Base-by-base conservation (phyloP, 2,329 filamentous ascomycete genomes). In the Sphaerulina vaccinii region DNA sequence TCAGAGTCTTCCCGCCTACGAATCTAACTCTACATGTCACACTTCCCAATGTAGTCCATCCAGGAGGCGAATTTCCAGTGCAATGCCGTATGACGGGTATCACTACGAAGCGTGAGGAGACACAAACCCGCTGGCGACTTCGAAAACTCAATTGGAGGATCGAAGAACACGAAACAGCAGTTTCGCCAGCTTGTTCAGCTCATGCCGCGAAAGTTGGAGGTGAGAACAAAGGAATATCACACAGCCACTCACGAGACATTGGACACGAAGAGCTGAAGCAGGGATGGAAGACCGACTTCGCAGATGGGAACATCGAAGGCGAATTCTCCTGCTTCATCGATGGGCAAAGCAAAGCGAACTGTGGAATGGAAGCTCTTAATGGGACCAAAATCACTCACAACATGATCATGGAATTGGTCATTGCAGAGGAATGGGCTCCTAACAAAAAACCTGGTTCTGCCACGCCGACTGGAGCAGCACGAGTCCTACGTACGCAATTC, bases 1-100 rank as follows among this genome's bases (percentile, higher is more conserved):
- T 96, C 57, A 89, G 92, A 65, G 88, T 97, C 66, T 99, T 99
- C 73, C 93, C 92, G 41, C 92, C 93, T 0, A 99, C 93, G 61
- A 93, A 95, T 73, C 85, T 99, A 65, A 91, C 89, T 60, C 88
- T 90, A 52, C 86, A 85, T 65, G 87, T 93, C 57, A 85, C 89
- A 64, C 85, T 95, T 58, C 86, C 86, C 40, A 83, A 88, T 32
- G 83, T 95, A 58, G 85, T 96, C 57, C 86, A 96, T 73, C 90
- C 92, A 4, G 88, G 91, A 54, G 88, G 89, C 63, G 84, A 82
- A 63, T 92, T 95, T 73, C 86, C 79, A 9, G 80, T 96, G 43
- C 80, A 83, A 39, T 84, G 96, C 73, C 85, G 86, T 46, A 81
- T 99, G 58, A 88, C 91, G 57, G 92, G 92, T n/a, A 83, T 96